Evolutionary conservation across 2,329 filamentous ascomycete species (phyloP).

Genomic region (Scytalidium lignicola): DNA sequence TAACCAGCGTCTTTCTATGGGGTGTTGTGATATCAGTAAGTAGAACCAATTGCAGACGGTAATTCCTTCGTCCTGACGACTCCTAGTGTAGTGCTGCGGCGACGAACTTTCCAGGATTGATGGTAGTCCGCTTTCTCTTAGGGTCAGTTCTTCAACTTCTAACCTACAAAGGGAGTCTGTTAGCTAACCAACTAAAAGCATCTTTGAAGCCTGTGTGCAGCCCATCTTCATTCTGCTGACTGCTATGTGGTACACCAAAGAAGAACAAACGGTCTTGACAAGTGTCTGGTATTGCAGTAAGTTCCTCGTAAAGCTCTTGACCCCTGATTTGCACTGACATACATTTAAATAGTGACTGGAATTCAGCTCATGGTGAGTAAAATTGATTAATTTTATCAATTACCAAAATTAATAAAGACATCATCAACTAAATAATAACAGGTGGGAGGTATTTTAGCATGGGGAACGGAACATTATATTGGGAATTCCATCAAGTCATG

Average conservation of each 20-base stretch:
- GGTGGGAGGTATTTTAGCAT: slow-evolving; percentile 35
- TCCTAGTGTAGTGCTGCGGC: slow-evolving; percentile 27
- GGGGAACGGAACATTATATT: slow-evolving; percentile 29
- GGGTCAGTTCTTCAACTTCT: slow-evolving; percentile 15
- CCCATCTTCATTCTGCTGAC: slow-evolving; percentile 29
- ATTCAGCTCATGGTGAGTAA: slow-evolving; percentile 29
- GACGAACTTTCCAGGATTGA: slow-evolving; percentile 32
- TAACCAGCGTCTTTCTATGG: slow-evolving; percentile 20
- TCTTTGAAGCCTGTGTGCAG: slow-evolving; percentile 32
- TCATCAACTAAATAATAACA: neutral
- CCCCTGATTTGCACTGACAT: too few relatives aligned
- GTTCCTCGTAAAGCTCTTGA: too few relatives aligned
- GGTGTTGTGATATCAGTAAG: slow-evolving; percentile 22
- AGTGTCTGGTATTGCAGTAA: slow-evolving; percentile 25
- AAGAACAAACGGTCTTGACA: slow-evolving; percentile 18
- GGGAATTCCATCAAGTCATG: slow-evolving; percentile 29
- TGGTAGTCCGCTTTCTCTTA: slow-evolving; percentile 36
- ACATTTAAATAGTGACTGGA: slow-evolving; percentile 21
- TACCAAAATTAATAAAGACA: neutral
- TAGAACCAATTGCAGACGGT: too few relatives aligned
- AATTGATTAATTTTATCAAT: neutral
- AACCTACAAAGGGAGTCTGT: too few relatives aligned
- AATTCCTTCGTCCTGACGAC: too few relatives aligned
- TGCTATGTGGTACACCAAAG: slow-evolving; percentile 23
- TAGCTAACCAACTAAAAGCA: slow-evolving; percentile 3